Evolutionary conservation across 2,329 filamentous ascomycete genomes (phyloP), one percentile per base, ranked within the genome.

Genomic region (Sphaerulina musiva): DNA sequence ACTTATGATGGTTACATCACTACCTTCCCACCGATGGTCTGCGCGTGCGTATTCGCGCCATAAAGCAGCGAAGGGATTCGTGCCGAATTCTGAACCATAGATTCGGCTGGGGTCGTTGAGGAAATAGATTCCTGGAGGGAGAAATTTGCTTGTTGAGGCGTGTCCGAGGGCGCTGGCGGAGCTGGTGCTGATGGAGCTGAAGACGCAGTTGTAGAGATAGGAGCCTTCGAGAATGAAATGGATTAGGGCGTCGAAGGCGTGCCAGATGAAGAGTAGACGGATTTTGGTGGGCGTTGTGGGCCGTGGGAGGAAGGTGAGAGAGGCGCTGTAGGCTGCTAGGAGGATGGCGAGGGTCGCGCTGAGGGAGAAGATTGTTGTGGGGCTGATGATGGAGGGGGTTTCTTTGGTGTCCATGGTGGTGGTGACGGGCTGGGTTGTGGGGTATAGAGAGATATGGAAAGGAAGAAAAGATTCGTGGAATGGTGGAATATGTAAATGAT

Each of bases 191-290:
- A 80, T 68, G 64, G 76, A 83, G 62, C 79, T 79, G 78, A 90
- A 92, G 79, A 97, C 95, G 76, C 89, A 95, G 74, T 95, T 89
- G 78, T 90, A 96, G 23, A 96, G 82, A 72, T 89, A 97, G 66
- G 83, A 86, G 51, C 89, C 91, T 74, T 97, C 92, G 69, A 97
- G 86, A 69, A 89, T 77, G 72, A 95, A 83, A 75, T 98, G 93
- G 66, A 91, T 92, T 42, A 96, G 80, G 32, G 89, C 89, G 71
- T 96, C 91, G 74, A 95, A 95, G 38, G 88, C 80, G 75, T 96
- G 91, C 92, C 92, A 96, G 73, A 95, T 81, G 78, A 95, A 95
- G 60, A 96, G 83, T 68, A 87, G 75, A 58, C 90, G 89, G 53
- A 79, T 78, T 48, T 83, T 80, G 38, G 74, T 68, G 1, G 80